Evolutionary conservation across 1,284 basidiomycete genomes (phyloP), one percentile per base, ranked within the genome.

Genomic region (Taiwanofungus camphoratus): DNA sequence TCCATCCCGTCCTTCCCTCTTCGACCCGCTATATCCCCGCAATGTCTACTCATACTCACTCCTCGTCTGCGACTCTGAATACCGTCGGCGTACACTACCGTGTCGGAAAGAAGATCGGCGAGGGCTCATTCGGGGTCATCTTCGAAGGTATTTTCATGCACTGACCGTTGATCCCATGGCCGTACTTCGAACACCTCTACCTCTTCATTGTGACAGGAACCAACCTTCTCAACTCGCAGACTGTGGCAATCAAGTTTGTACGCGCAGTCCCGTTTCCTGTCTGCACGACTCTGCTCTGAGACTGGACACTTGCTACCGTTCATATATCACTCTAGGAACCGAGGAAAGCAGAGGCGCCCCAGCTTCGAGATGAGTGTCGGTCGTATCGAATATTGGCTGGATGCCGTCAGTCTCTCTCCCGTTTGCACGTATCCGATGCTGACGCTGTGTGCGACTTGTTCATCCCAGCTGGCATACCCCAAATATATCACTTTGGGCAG

Each of bases 241-340:
- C 91, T 4, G 92, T 96, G 42, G 93, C 93, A 49, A 96, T 97
- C 81, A 97, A 97, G 74, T 97, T 97, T 76, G 92, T 93, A 61
- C 65, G 89, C 79, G 26, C 26, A 34, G 18, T 26, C 39, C 36
- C 35, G 38, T 45, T 39, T 38, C 12, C 24, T 36, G 33, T 21
- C 36, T 35, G 26, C 45, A 27, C 31, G 24, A 42, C 33, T 31
- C 36, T 39, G 15, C 44, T 30, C 29, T 43, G 33, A 21, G 41
- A 18, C 51, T 38, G 20, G 27, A 39, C 12, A 36, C 42, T 32
- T 45, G 36, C 47, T 41, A 21, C 37, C n/a, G n/a, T n/a, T n/a
- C n/a, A n/a, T n/a, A n/a, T n/a, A n/a, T 39, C 36, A 9, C 31
- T 49, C 27, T 62, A 93, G 90, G 91, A 96, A 79, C 92, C 92